Base-by-base conservation (phyloP, 2,329 filamentous ascomycete species). In the Atkinsonella hypoxylon region DNA sequence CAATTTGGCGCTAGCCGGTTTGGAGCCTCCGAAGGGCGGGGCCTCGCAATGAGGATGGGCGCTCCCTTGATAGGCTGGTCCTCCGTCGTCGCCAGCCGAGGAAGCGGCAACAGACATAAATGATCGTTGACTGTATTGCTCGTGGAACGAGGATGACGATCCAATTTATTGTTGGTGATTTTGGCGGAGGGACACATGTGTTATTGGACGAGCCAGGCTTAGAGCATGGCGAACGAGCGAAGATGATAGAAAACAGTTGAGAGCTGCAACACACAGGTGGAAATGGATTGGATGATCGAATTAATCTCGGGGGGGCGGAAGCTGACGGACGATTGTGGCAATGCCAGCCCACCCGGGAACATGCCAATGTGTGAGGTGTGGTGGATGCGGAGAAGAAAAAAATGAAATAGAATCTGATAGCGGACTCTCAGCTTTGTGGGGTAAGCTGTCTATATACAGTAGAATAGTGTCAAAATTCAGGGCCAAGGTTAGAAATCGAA, bases 61-160 rank as follows among this genome's bases (percentile, higher is more conserved):
- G 18, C 30, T 48, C 18, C 41, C 51, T 31, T 45, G 49, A 43
- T 34, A 43, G 38, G 20, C 39, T 22, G 18, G 49, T 31, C 8
- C 26, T 26, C n/a, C 38, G 13, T 32, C 52, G 32, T 32, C 43
- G 49, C 36, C 43, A 18, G 34, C 32, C 34, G 45, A 31, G 22
- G 52, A 47, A 41, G 52, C 50, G 47, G 36, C 38, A 36, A 48
- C 18, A 50, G 49, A 52, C 50, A 54, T 54, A 42, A 52, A 47
- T 26, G 34, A 39, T 46, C 34, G 41, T 31, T n/a, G 17, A 26
- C 38, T 26, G 40, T 15, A 43, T 45, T 30, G 22, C 40, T 15
- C 4, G 26, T 17, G 31, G 36, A 43, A 4, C 32, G 11, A 9
- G 20, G 20, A 44, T 20, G 32, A 11, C 22, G 31, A 20, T 36